A percentile compares a stretch with the other conserved stretches of the same genome.
Evolutionary conservation across 2,329 filamentous ascomycete species (phyloP).

Genomic region (Phialemonium atrogriseum): DNA sequence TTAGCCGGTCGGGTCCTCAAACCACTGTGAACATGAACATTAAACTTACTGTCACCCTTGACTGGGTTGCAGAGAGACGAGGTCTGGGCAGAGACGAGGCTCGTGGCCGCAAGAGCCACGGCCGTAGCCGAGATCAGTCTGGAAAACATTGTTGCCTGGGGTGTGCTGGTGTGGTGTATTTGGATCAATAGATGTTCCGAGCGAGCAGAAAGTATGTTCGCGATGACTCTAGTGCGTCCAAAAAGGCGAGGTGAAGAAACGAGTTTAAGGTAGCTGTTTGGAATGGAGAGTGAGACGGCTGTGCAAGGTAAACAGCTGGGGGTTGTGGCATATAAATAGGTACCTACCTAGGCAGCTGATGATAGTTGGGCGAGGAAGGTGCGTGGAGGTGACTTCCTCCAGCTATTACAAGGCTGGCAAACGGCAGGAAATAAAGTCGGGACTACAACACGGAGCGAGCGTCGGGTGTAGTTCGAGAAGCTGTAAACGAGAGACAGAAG

Average conservation of each 20-base stretch:
- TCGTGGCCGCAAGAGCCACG: conserved; percentile 39
- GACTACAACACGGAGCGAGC: conserved; percentile 2
- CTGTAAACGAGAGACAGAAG: conserved; percentile 11
- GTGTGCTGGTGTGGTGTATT: not conserved
- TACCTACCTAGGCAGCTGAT: too few species aligned
- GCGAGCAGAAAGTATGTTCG: conserved; percentile 1
- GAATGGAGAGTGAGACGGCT: not conserved
- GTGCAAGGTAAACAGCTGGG: not conserved
- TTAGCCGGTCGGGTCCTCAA: not conserved
- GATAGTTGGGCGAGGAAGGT: too few species aligned
- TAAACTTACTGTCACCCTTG: conserved; percentile 30
- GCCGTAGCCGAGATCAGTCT: conserved; percentile 36
- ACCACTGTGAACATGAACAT: conserved; percentile 2
- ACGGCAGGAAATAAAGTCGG: not conserved
- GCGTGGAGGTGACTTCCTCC: too few species aligned
- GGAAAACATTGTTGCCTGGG: conserved; percentile 30
- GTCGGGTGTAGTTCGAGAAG: conserved; percentile 5
- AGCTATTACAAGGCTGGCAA: too few species aligned
- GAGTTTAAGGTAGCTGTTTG: too few species aligned
- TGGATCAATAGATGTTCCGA: conserved; percentile 2
- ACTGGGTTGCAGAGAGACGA: conserved; percentile 47
- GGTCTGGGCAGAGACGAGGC: conserved; percentile 46
- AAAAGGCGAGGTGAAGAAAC: too few species aligned
- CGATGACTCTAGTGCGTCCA: not conserved
- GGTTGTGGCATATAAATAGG: too few species aligned